These are phyloP conservation scores for Ganoderma resinaceum DNA, from an alignment of 1,284 basidiomycete genomes.

Conservation along the genomic window DNA sequence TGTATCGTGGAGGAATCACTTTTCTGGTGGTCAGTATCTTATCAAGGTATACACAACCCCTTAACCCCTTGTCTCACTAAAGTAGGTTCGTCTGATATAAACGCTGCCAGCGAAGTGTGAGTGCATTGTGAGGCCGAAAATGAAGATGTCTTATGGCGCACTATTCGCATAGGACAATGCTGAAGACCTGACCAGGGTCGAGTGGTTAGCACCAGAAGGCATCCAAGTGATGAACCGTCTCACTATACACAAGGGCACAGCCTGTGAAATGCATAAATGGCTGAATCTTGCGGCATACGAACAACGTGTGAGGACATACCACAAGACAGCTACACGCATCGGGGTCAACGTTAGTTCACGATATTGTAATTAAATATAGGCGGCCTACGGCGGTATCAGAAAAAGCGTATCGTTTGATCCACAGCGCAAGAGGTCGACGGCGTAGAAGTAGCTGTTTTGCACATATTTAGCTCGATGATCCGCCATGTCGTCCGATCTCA, in stretches of 20 bases:
- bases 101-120: background rate
- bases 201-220: background rate
- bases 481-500: background rate
- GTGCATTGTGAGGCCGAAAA: background rate
- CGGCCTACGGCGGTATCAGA: background rate
- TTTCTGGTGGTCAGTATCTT: background rate
- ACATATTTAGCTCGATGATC: background rate
- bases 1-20: background rate
- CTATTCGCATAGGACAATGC: slow-evolving; percentile 1
- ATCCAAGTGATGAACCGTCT: too few species aligned
- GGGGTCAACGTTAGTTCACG: background rate
- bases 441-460: background rate
- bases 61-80: background rate
- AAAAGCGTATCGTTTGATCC: background rate
- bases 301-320: background rate
- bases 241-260: background rate
- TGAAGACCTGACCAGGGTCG: background rate
- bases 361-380: background rate
- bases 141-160: background rate
- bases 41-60: too few species aligned
- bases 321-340: background rate
- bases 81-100: slow-evolving; percentile 5
- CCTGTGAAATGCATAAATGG: background rate
- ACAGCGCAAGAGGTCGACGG: background rate
- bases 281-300: background rate